Evolutionary conservation across 768 basidiomycete species (phyloP).

Genomic region (Trametes cinnabarina): DNA sequence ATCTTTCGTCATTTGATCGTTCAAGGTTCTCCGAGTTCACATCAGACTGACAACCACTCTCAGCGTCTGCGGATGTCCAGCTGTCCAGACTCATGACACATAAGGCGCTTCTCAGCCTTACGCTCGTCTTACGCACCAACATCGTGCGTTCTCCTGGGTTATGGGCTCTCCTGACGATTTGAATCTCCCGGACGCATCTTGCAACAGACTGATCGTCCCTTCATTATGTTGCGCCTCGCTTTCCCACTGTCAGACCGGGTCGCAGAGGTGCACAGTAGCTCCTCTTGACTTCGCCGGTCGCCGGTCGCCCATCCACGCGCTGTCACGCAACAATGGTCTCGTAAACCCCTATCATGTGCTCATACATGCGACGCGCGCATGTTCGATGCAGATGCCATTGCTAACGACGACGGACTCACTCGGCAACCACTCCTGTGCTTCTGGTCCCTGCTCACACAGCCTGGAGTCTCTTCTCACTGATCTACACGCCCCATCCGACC

Average conservation of each 20-base stretch:
- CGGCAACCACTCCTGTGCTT: slow-evolving; percentile 3
- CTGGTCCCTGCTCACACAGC: background rate
- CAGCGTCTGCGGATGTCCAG: too few species aligned
- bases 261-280: background rate
- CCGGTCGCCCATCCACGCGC: too few species aligned
- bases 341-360: slow-evolving; percentile 4
- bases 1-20: background rate
- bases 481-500: background rate
- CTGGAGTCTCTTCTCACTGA: background rate
- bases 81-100: too few species aligned
- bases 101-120: background rate
- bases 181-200: too few species aligned
- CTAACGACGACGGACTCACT: background rate
- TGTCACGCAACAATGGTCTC: too few species aligned
- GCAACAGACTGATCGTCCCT: too few species aligned
- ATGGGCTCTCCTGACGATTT: background rate
- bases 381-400: background rate
- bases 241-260: background rate
- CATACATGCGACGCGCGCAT: slow-evolving; percentile 6
- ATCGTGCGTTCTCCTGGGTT: background rate
- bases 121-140: background rate
- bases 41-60: too few species aligned
- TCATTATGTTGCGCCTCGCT: background rate
- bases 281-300: too few species aligned
- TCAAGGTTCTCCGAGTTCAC: too few species aligned